Evolutionary conservation across 2,329 filamentous ascomycete species (phyloP).

Genomic region (Taxawa tesnikishii): DNA sequence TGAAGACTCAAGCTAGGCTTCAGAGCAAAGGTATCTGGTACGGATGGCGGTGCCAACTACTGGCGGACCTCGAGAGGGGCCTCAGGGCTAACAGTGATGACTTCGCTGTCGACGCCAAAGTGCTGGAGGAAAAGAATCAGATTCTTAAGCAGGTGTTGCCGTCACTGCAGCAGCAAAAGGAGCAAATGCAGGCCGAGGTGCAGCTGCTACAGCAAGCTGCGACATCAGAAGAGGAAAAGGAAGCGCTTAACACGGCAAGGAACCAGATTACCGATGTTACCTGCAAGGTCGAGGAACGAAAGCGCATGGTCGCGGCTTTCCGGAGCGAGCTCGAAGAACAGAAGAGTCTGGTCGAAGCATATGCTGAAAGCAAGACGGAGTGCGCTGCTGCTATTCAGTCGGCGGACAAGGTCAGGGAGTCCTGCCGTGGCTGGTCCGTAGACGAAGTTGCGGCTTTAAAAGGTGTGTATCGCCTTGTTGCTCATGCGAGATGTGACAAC

Average conservation of each 20-base stretch:
- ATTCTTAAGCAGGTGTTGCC: slow-evolving; percentile 59
- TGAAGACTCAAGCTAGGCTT: slow-evolving; percentile 82
- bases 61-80: slow-evolving; percentile 69
- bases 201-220: slow-evolving; percentile 57
- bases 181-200: slow-evolving; percentile 50
- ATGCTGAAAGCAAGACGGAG: slow-evolving; percentile 54
- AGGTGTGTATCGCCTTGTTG: no score
- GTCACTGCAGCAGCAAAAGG: slow-evolving; percentile 45
- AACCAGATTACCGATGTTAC: slow-evolving; percentile 53
- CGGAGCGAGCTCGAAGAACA: slow-evolving; percentile 55
- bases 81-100: slow-evolving; percentile 63
- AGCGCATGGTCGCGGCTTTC: slow-evolving; percentile 52
- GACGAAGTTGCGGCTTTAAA: slow-evolving; percentile 71
- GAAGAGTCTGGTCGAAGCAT: slow-evolving; percentile 49
- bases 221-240: slow-evolving; percentile 66
- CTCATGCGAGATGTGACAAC: no score
- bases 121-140: slow-evolving; percentile 55
- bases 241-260: slow-evolving; percentile 64
- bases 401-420: slow-evolving; percentile 72
- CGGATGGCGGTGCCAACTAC: slow-evolving; percentile 86
- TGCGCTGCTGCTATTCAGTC: slow-evolving; percentile 65
- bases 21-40: slow-evolving; percentile 97
- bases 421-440: slow-evolving; percentile 79
- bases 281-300: slow-evolving; percentile 57
- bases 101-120: slow-evolving; percentile 60